A percentile compares a stretch with the other conserved stretches of the same genome.
Evolutionary conservation across 331 rosid genomes (phyloP).

Genomic region (Saraca asoca): DNA sequence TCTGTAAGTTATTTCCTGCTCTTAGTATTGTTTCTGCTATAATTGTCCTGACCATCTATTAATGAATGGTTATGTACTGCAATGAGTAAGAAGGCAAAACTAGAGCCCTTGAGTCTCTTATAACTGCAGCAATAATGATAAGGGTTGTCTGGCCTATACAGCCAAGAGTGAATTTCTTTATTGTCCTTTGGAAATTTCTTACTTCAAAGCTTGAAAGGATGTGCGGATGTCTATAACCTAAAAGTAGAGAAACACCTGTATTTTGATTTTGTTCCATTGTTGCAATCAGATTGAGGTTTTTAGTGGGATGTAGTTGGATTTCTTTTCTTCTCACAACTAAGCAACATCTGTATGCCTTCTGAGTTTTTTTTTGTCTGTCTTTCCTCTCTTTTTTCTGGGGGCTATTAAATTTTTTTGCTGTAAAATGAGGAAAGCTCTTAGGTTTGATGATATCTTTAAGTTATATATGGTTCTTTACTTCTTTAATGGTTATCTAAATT

Average conservation of each 20-base stretch:
- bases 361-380: not conserved
- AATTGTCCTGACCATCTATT: not conserved
- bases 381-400: not conserved
- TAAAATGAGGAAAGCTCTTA: not conserved
- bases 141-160: slow-evolving; percentile 3
- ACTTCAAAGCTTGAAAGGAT: not conserved
- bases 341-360: not conserved
- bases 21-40: slow-evolving; percentile 1
- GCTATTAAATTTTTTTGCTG: slow-evolving; percentile 8
- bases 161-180: slow-evolving; percentile 3
- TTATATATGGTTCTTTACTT: not conserved
- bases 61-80: slow-evolving; percentile 13
- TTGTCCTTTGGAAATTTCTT: slow-evolving; percentile 16
- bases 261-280: not conserved
- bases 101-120: slow-evolving; percentile 3
- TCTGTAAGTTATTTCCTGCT: slow-evolving; percentile 59
- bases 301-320: slow-evolving; percentile 10
- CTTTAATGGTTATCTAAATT: not conserved
- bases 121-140: not conserved
- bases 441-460: not conserved
- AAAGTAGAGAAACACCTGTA: not conserved
- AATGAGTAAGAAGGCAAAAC: slow-evolving; percentile 9
- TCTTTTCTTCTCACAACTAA: not conserved
- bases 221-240: not conserved
- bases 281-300: not conserved